A percentile compares a stretch with the other conserved stretches of the same genome.
Conservation (phyloP, 1,139 yeast species). For the Kodamaea ohmeri region DNA sequence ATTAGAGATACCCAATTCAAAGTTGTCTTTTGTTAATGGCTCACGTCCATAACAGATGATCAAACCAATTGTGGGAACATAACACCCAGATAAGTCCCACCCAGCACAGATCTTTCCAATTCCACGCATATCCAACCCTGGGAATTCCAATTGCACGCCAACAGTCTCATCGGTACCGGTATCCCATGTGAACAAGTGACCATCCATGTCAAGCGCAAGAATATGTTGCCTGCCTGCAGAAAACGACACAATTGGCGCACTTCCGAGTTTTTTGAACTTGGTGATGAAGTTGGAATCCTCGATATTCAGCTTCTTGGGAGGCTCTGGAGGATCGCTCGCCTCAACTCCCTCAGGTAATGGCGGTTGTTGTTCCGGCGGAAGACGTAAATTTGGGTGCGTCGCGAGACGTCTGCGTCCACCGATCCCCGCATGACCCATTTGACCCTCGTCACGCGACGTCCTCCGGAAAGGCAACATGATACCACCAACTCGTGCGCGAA, state of each 20-base stretch:
- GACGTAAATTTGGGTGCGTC: constrained; percentile 16
- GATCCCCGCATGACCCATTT: constrained; percentile 1
- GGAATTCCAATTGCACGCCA: constrained; percentile 51
- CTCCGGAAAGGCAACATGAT: constrained; percentile 4
- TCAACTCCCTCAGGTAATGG: constrained; percentile 4
- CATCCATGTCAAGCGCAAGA: constrained; percentile 55
- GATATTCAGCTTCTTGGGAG: constrained; percentile 6
- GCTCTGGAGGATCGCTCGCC: not conserved
- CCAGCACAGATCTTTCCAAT: constrained; percentile 61
- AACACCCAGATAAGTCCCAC: constrained; percentile 62
- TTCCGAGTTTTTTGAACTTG: constrained; percentile 18
- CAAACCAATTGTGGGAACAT: constrained; percentile 51
- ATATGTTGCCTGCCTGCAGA: constrained; percentile 69
- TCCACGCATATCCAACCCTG: constrained; percentile 14
- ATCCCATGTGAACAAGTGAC: constrained; percentile 66
- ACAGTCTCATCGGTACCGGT: constrained; percentile 34
- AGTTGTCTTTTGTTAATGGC: constrained; percentile 25
- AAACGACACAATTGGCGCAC: constrained; percentile 40
- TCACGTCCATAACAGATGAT: constrained; percentile 57
- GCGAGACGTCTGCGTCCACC: constrained; percentile 14
- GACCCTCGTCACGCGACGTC: not conserved
- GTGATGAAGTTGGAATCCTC: constrained; percentile 32
- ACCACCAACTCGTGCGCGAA: constrained; percentile 12
- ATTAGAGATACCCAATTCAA: constrained; percentile 19
- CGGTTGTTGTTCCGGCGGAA: constrained; percentile 14